Evolutionary conservation across 768 basidiomycete genomes (phyloP), one percentile per base, ranked within the genome.

Genomic region (Naganishia friedmannii): DNA sequence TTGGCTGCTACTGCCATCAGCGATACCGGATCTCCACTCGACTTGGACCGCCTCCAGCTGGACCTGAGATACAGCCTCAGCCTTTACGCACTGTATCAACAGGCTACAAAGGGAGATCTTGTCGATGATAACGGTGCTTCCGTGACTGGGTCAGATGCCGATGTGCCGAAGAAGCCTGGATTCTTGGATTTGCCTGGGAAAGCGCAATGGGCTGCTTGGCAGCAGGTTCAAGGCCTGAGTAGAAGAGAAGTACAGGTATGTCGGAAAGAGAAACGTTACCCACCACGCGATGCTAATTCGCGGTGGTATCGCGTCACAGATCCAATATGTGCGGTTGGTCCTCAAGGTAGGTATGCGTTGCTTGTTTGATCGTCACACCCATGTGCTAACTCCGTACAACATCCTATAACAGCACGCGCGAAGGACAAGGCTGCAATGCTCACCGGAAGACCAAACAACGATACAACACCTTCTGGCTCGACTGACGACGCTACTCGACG

Each of bases 71-170:
- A 58, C 57, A 58, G 21, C n/a, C 34, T 58, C 3, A 37, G 32
- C 32, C 34, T 58, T 17, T 58, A 58, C 15, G 57, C 32, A 15
- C 34, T 58, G 7, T 58, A 37, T 37, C 57, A 58, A 23, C 57
- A 58, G 28, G 57, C 34, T 10, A 58, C 57, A 32, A 32, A 58
- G 31, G 57, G 57, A 17, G 57, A 58, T 37, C 57, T 58, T 13
- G 19, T 32, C 10, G 31, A 32, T 3, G 57, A 58, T n/a, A 31
- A 12, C 32, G 57, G 37, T 37, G 57, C 15, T 3, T 19, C 9
- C 34, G 7, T n/a, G 3, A 32, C 32, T 8, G n/a, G n/a, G 3
- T 51, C 48, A 8, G 29, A 31, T 29, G 15, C 5, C 17, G 19
- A 56, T 15, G 29, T 21, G 15, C 54, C 28, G 29, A 32, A 23